Evolutionary conservation across 306 rosid species (phyloP).

Genomic region (Pueraria montana): DNA sequence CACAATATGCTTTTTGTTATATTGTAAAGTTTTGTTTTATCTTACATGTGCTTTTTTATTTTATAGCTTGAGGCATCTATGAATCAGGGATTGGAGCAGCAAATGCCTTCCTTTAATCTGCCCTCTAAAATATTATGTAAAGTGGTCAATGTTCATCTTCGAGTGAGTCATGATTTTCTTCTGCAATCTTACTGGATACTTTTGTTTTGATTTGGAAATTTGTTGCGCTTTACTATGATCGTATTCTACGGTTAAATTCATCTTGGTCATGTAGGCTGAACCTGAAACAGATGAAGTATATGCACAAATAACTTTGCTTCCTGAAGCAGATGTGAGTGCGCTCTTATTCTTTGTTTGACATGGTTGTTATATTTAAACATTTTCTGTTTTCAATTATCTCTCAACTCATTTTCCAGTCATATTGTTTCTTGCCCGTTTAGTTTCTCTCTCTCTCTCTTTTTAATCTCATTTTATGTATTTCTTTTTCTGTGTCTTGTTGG

Average conservation of each 20-base stretch:
- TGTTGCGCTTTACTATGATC: conserved; percentile 25
- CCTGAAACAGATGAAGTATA: conserved; percentile 96
- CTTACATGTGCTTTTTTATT: conserved; percentile 36
- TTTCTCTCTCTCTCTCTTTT: not conserved
- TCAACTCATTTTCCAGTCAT: conserved; percentile 37
- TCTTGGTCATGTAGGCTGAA: conserved; percentile 80
- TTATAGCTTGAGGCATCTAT: conserved; percentile 94
- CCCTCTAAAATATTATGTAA: conserved; percentile 90
- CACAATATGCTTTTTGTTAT: conserved; percentile 18
- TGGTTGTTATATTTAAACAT: conserved; percentile 19
- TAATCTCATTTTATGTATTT: conserved; percentile 27
- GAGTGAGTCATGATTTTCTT: conserved; percentile 66
- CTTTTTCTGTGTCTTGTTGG: conserved; percentile 35
- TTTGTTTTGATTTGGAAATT: conserved; percentile 27
- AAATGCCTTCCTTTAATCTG: conserved; percentile 94
- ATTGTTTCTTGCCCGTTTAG: conserved; percentile 28
- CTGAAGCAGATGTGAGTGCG: conserved; percentile 80
- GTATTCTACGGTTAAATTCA: conserved; percentile 40
- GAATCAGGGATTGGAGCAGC: conserved; percentile 96
- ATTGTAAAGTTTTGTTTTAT: conserved; percentile 12
- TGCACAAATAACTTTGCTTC: conserved; percentile 90
- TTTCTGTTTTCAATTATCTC: conserved; percentile 31
- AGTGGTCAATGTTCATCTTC: conserved; percentile 89
- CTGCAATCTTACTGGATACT: conserved; percentile 16
- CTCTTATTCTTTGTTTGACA: conserved; percentile 29